Evolutionary conservation across 1,139 yeast genomes (phyloP).

Genomic region (Nakaseomyces bracarensis): DNA sequence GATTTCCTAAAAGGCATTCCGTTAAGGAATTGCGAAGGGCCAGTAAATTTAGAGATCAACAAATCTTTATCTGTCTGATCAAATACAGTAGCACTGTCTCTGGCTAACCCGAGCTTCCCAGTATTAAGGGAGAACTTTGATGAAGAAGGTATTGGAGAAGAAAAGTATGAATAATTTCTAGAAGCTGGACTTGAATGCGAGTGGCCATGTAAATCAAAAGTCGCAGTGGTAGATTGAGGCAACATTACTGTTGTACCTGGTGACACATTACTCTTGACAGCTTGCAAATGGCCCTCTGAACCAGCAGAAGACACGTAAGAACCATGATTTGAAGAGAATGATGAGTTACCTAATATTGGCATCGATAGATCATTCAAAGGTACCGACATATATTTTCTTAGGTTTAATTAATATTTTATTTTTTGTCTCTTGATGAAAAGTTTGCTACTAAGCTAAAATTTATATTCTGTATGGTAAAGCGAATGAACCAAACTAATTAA

Average conservation of each 20-base stretch:
- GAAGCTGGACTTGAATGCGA: conserved; percentile 1
- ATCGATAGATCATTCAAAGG: conserved; percentile 6
- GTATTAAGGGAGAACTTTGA: neutral
- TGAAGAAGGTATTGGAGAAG: conserved; percentile 7
- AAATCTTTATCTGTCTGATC: neutral
- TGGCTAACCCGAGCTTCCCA: neutral
- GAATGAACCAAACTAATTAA: no score
- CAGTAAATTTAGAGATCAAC: neutral
- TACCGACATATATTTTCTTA: conserved; percentile 1
- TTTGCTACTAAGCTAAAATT: neutral
- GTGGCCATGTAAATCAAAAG: conserved; percentile 4
- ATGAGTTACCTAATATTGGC: conserved; percentile 4
- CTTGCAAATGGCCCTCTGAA: conserved; percentile 1
- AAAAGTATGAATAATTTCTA: conserved; percentile 9
- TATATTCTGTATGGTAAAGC: neutral
- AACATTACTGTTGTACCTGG: neutral
- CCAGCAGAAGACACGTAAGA: conserved; percentile 7
- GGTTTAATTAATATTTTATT: neutral
- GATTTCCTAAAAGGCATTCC: conserved; percentile 16
- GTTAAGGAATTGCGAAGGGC: conserved; percentile 4
- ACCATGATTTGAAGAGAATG: conserved; percentile 3
- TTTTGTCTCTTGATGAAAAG: neutral
- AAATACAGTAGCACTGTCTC: neutral
- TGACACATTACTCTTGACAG: neutral
- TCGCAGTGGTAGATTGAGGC: conserved; percentile 1